A percentile compares a stretch with the other conserved stretches of the same genome.
Evolutionary conservation across 2,329 filamentous ascomycete species (phyloP).

Genomic region (Penicillium sp.): DNA sequence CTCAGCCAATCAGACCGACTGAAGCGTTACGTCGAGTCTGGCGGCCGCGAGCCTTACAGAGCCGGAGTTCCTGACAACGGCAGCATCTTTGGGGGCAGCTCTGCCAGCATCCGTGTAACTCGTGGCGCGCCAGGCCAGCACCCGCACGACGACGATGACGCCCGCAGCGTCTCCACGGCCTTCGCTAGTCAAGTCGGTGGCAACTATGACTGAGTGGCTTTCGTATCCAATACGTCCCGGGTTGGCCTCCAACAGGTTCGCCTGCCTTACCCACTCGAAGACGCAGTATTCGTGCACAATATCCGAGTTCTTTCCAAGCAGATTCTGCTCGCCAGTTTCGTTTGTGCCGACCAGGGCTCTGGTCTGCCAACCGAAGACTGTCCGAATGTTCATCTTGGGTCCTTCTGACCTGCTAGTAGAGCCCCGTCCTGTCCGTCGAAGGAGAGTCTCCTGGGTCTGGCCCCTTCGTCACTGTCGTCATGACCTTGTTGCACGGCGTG

Average conservation of each 20-base stretch:
- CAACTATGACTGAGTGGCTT: constrained; percentile 55
- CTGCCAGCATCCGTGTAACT: constrained; percentile 48
- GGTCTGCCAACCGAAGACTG: constrained; percentile 12
- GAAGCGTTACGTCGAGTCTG: constrained; percentile 89
- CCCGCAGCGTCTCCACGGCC: constrained; percentile 91
- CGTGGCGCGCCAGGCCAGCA: constrained; percentile 41
- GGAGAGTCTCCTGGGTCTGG: constrained; percentile 11
- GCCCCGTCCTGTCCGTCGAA: constrained; percentile 10
- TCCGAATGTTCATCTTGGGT: constrained; percentile 10
- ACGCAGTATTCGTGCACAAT: constrained; percentile 19
- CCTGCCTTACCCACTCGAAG: constrained; percentile 13
- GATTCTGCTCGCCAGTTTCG: constrained; percentile 22
- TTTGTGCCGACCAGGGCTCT: constrained; percentile 16
- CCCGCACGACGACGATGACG: constrained; percentile 73
- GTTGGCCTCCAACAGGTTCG: constrained; percentile 18
- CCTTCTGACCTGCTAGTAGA: constrained; percentile 8
- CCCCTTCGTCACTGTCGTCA: constrained; percentile 11
- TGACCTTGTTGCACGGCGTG: constrained; percentile 10
- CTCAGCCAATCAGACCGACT: constrained; percentile 83
- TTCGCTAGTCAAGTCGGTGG: constrained; percentile 91
- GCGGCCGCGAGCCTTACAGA: constrained; percentile 60
- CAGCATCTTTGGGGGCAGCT: constrained; percentile 65
- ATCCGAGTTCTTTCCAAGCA: constrained; percentile 17
- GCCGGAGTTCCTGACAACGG: constrained; percentile 52
- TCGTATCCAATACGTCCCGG: constrained; percentile 8